Evolutionary conservation across 1,284 basidiomycete genomes (phyloP), one percentile per base, ranked within the genome.

Genomic region (Megacollybia platyphylla): DNA sequence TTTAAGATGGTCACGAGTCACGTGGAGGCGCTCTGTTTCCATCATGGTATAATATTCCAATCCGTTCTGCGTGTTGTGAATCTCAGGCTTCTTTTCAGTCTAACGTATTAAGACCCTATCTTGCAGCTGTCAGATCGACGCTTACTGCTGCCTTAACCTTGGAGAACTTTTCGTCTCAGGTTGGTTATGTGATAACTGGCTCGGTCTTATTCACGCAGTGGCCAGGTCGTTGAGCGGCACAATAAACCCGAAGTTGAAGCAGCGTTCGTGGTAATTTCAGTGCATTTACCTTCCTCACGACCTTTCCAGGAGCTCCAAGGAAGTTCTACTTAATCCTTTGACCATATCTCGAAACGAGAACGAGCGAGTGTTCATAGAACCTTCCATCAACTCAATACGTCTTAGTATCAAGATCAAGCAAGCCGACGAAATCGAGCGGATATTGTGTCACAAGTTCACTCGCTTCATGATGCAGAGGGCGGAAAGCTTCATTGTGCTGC

Each of bases 391-490:
- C 67, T 96, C 92, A 2, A 87, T 98, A 56, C 82, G 96, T 27
- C 70, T 99, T 49, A 89, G 84, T 60, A 97, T 99, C 67, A 88
- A 83, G 64, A 97, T 99, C 63, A 99, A 99, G 65, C 96, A 99
- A 60, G 93, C 96, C 24, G 96, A 99, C 63, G 96, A 99, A 65
- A 97, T 97, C 52, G 96, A 99, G 62, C 79, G 87, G 46, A 96
- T 98, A 52, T 68, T 99, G 36, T 96, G 91, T 57, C 90, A 97
- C 68, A 93, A 97, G 63, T 97, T 99, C 61, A 96, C 92, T n/a
- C 75, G 96, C 39, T 99, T 99, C 70, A 86, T 98, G 81, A 97
- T 92, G 85, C 91, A 94, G 68, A 73, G 96, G 40, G 96, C 96
- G 13, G 96, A 99, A 67, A 87, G 79, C 61, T 99, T 99, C 60